Base-by-base conservation (phyloP, 202 grass and related monocot genomes). In the Cymbopogon flexuosus region DNA sequence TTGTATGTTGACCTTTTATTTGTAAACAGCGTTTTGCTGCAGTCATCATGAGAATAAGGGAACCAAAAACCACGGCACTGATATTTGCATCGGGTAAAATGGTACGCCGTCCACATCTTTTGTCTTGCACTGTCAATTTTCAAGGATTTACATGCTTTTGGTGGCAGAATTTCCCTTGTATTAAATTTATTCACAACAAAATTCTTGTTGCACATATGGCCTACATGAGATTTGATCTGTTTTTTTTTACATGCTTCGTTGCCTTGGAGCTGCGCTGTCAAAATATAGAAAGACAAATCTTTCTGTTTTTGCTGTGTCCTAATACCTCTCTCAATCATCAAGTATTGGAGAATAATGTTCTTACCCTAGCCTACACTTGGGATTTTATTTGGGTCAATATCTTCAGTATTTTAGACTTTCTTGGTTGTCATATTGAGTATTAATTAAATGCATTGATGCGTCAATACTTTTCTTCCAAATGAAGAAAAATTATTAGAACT, bases 1-100 rank as follows among this genome's bases (percentile, higher is more conserved):
- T 73, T 8, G 41, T 52, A 47, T 79, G 29, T 47, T 87, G 47
- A 87, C 40, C 31, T 33, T 51, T 30, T 35, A 40, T 61, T 67
- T 54, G 76, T 81, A 73, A 64, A 70, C 87, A 99, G 92, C 90
- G 90, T 95, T 99, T 99, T 90, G 92, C 92, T 75, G 92, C 92
- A 64, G 92, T 99, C 81, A 99, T 99, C 75, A 95, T 99, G 96
- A 90, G 92, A 91, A 99, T 95, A 89, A 93, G 96, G 79, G 92
- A 99, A 76, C 96, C 96, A 62, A 99, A 99, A 95, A 95, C 96
- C 39, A 99, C 96, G 14, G 92, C 96, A 46, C 84, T 99, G 84
- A 95, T 99, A 87, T 99, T 99, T 46, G 96, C 96, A 60, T 99
- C 96, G 11, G 96, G 96, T 58, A 95, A 99, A 91, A 99, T 99